phyloP scores from a whole-genome alignment of 352 stramenopile species.

The Vaucheria bursata region DNA sequence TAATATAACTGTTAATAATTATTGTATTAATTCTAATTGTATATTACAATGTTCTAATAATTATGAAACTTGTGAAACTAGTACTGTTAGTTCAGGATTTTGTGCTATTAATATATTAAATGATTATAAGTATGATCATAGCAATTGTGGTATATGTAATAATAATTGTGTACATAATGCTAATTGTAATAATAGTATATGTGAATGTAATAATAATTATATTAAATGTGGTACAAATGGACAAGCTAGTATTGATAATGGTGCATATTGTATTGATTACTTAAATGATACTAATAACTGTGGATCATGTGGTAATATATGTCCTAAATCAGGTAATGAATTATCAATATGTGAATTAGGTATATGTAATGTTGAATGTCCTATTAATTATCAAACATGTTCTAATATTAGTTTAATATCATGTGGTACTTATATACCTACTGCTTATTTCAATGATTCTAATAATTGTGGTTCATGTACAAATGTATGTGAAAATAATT shows the following conservation, averaged over 20 bases:
- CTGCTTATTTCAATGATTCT: too few relatives aligned
- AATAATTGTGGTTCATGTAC: too few relatives aligned
- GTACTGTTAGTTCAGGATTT: background rate
- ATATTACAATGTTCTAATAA: background rate
- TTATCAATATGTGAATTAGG: too few relatives aligned
- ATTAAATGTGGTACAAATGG: background rate
- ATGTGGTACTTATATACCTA: too few relatives aligned
- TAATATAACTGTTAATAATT: too few relatives aligned
- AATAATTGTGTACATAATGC: background rate
- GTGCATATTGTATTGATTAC: background rate
- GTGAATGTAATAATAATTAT: slow-evolving; percentile 12
- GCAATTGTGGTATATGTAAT: slow-evolving; percentile 11
- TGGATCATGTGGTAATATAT: too few relatives aligned
- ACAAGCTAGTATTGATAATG: background rate
- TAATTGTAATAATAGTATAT: background rate
- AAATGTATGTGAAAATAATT: too few relatives aligned
- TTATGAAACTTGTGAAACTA: slow-evolving; percentile 2
- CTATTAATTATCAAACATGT: too few relatives aligned
- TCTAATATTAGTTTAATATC: too few relatives aligned
- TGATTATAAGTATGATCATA: background rate
- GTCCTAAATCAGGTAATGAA: too few relatives aligned
- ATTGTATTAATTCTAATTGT: slow-evolving; percentile 9
- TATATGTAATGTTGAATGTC: too few relatives aligned
- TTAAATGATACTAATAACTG: slow-evolving; percentile 18
- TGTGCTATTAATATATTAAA: background rate